A percentile compares a stretch with the other conserved stretches of the same genome.
Evolutionary conservation across 345 rosid species (phyloP).

Genomic region (Tarenaya hassleriana): DNA sequence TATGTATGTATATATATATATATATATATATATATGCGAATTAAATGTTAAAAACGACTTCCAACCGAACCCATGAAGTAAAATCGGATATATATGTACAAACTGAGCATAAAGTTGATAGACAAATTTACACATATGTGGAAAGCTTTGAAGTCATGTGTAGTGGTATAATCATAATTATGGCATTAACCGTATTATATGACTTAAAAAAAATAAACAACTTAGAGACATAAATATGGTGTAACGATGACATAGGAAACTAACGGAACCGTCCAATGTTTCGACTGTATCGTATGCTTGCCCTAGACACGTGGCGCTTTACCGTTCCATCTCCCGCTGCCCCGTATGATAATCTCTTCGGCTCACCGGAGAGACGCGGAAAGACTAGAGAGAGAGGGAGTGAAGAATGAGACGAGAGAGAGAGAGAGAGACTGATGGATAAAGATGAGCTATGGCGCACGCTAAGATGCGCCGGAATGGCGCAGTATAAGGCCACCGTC

Average conservation of each 20-base stretch:
- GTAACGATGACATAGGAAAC: slow-evolving; percentile 22
- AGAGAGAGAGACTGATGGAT: slow-evolving; percentile 16
- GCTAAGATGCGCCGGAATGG: slow-evolving; percentile 25
- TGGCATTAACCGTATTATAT: not conserved
- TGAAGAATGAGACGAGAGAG: slow-evolving; percentile 17
- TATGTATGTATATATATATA: too few species aligned
- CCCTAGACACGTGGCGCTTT: slow-evolving; percentile 44
- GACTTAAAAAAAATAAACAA: not conserved
- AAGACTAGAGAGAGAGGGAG: slow-evolving; percentile 13
- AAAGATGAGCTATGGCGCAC: slow-evolving; percentile 31
- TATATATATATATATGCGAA: too few species aligned
- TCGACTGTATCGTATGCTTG: slow-evolving; percentile 28
- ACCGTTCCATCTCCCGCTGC: slow-evolving; percentile 19
- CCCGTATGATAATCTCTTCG: slow-evolving; percentile 29
- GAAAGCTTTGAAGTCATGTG: not conserved
- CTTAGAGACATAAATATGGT: slow-evolving; percentile 8
- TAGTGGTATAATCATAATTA: not conserved
- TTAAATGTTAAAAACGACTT: too few species aligned
- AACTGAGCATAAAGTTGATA: not conserved
- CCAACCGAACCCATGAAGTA: too few species aligned
- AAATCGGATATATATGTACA: not conserved
- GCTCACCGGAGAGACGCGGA: slow-evolving; percentile 22
- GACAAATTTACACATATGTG: not conserved
- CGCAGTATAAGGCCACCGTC: slow-evolving; percentile 37
- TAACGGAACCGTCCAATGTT: slow-evolving; percentile 23